Conservation (phyloP, 2,329 filamentous ascomycete genomes). For the Neodidymelliopsis sp. region DNA sequence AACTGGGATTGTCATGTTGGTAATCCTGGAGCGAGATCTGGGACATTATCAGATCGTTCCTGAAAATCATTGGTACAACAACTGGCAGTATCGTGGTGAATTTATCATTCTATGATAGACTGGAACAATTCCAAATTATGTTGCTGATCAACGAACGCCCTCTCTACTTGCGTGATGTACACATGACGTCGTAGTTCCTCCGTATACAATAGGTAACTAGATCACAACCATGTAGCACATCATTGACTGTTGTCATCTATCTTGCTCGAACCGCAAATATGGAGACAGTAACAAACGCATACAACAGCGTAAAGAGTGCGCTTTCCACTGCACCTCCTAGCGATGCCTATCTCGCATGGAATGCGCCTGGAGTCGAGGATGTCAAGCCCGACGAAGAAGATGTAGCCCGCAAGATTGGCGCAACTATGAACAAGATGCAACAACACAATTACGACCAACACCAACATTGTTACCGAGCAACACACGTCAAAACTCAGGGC, state of each 20-base stretch:
- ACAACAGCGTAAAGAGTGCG: constrained; percentile 20
- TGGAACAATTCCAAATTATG: background rate
- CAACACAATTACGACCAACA: constrained; percentile 53
- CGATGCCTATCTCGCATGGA: constrained; percentile 36
- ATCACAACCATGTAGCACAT: background rate
- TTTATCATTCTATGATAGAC: background rate
- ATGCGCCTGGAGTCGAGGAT: constrained; percentile 46
- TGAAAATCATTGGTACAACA: background rate
- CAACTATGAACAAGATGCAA: constrained; percentile 50
- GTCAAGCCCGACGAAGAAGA: constrained; percentile 43
- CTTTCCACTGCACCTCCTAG: constrained; percentile 30
- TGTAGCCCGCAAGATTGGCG: constrained; percentile 45
- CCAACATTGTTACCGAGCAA: constrained; percentile 48
- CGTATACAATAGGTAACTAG: background rate
- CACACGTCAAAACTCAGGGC: constrained; percentile 43
- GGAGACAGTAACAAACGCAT: constrained; percentile 4
- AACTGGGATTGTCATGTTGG: background rate
- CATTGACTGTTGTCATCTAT: background rate
- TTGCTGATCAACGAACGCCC: background rate
- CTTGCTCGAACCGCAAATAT: background rate
- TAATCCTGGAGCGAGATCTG: background rate
- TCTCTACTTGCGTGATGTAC: background rate
- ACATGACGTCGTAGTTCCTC: background rate
- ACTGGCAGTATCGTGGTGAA: background rate
- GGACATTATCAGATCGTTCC: background rate